These are phyloP conservation scores for Xylaria longipes DNA, from an alignment of 495 filamentous ascomycete species.

Conservation along the genomic window DNA sequence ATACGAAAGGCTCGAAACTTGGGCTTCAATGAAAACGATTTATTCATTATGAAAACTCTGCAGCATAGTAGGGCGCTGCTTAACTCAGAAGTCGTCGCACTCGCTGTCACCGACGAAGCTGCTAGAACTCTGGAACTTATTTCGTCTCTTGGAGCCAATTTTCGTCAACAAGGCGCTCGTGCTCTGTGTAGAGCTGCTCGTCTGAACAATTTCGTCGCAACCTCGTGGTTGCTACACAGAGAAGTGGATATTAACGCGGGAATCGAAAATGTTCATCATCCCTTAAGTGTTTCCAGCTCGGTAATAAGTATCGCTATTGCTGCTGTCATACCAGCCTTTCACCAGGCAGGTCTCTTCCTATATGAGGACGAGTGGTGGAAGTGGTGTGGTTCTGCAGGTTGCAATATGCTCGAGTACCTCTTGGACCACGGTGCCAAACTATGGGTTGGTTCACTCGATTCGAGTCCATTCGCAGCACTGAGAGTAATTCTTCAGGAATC, in stretches of 20 bases:
- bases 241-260: conserved; percentile 33
- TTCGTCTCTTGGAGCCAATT: conserved; percentile 1
- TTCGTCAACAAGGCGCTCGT: conserved; percentile 9
- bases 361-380: background rate
- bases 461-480: background rate
- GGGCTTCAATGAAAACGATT: background rate
- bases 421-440: background rate
- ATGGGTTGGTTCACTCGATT: background rate
- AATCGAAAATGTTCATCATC: conserved; percentile 1
- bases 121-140: conserved; percentile 10
- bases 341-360: background rate
- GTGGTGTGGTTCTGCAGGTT: background rate
- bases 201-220: conserved; percentile 28
- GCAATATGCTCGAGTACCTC: background rate
- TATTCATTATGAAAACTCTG: background rate
- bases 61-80: background rate
- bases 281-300: background rate
- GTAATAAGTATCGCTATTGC: conserved; percentile 19
- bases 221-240: conserved; percentile 27
- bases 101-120: conserved; percentile 11
- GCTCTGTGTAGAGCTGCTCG: conserved; percentile 28
- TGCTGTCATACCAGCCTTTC: background rate
- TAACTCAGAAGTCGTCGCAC: conserved; percentile 6
- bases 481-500: background rate
- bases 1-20: background rate